Conservation (phyloP, 805 yeast genomes). For the Candida qinlingensis region DNA sequence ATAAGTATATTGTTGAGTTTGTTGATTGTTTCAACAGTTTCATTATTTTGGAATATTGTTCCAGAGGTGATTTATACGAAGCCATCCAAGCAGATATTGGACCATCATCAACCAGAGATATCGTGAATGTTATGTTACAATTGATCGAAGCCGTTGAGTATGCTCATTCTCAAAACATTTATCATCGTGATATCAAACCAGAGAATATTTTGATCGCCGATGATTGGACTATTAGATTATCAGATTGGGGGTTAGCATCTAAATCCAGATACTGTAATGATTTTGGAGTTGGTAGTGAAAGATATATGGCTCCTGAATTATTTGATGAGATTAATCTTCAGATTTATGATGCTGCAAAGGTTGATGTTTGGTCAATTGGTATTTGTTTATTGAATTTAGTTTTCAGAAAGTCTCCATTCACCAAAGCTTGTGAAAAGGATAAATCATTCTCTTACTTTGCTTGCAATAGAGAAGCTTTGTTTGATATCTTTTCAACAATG, state of each 20-base stretch:
- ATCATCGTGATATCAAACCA: constrained; percentile 78
- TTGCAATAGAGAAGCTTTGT: constrained; percentile 79
- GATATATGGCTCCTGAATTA: constrained; percentile 94
- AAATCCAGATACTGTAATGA: constrained; percentile 48
- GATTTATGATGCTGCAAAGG: constrained; percentile 71
- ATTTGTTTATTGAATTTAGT: constrained; percentile 76
- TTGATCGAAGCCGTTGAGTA: constrained; percentile 70
- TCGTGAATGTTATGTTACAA: constrained; percentile 53
- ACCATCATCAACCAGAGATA: constrained; percentile 43
- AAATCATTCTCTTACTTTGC: constrained; percentile 82
- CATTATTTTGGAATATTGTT: constrained; percentile 73
- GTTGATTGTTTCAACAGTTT: constrained; percentile 63
- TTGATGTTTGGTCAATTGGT: constrained; percentile 89
- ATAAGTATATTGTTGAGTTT: constrained; percentile 54
- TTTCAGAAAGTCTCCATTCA: constrained; percentile 86
- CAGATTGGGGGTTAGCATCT: constrained; percentile 76
- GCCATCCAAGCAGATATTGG: constrained; percentile 60
- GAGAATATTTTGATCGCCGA: constrained; percentile 60
- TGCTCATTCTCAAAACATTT: constrained; percentile 66
- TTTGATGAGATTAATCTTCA: constrained; percentile 54
- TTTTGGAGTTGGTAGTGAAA: constrained; percentile 83
- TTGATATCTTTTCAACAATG: constrained; percentile 89
- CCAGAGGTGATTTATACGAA: constrained; percentile 83
- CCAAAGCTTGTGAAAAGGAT: constrained; percentile 73
- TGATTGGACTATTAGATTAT: constrained; percentile 54